These are phyloP conservation scores for Coemansia sp. DNA, from an alignment of 192 early-diverging fungal species.

Conservation along the genomic window DNA sequence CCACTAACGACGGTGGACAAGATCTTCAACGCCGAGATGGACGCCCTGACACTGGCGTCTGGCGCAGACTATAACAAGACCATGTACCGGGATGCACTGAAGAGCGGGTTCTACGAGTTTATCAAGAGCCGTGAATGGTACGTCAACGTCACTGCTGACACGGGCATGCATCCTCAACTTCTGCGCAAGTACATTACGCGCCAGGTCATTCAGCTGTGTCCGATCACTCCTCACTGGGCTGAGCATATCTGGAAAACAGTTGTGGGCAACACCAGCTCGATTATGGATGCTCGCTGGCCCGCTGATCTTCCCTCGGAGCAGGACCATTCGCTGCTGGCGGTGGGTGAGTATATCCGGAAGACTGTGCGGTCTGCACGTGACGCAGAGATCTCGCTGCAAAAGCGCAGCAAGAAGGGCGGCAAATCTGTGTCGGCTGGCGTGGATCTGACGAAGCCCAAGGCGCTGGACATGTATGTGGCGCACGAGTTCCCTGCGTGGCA, in stretches of 20 bases:
- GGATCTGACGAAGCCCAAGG: constrained; percentile 64
- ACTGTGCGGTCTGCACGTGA: constrained; percentile 76
- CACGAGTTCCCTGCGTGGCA: constrained; percentile 93
- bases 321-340: constrained; percentile 70
- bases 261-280: constrained; percentile 69
- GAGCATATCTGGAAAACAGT: constrained; percentile 89
- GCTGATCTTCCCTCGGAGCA: constrained; percentile 54
- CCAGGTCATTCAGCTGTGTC: constrained; percentile 82
- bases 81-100: constrained; percentile 89
- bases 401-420: constrained; percentile 72
- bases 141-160: constrained; percentile 67
- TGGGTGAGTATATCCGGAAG: constrained; percentile 78
- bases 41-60: constrained; percentile 65
- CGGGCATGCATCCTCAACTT: constrained; percentile 86
- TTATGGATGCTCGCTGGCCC: constrained; percentile 74
- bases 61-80: constrained; percentile 76
- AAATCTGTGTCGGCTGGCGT: constrained; percentile 43
- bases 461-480: constrained; percentile 79
- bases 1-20: constrained; percentile 73
- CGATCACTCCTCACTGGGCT: constrained; percentile 92
- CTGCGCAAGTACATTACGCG: constrained; percentile 79
- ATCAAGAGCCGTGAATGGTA: constrained; percentile 86
- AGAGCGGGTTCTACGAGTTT: constrained; percentile 89
- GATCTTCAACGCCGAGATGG: constrained; percentile 89
- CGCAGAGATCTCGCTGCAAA: constrained; percentile 60